Evolutionary conservation across 495 filamentous ascomycete species (phyloP).

Genomic region (Xylaria intraflava): DNA sequence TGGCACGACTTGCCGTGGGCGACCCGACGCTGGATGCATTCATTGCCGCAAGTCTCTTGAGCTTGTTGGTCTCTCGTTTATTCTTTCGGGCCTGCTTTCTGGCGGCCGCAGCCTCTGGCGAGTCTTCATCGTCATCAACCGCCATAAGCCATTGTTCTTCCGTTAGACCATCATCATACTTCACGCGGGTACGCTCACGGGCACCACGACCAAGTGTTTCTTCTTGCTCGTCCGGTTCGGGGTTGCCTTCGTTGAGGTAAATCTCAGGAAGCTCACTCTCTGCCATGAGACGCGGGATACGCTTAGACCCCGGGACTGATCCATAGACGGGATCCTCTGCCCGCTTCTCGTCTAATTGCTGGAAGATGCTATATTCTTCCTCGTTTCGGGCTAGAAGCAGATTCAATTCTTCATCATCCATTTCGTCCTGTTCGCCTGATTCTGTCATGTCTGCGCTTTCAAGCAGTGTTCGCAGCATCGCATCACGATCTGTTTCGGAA

Average conservation of each 20-base stretch:
- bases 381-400: constrained; percentile 76
- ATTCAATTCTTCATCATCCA: constrained; percentile 97
- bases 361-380: constrained; percentile 62
- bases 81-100: constrained; percentile 81
- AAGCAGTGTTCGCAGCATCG: constrained; percentile 82
- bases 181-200: constrained; percentile 84
- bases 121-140: constrained; percentile 92
- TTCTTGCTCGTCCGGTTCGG: constrained; percentile 66
- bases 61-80: constrained; percentile 65
- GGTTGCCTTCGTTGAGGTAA: constrained; percentile 80
- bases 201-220: constrained; percentile 81
- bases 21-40: constrained; percentile 57
- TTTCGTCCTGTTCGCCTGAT: constrained; percentile 75
- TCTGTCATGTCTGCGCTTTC: constrained; percentile 88
- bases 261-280: constrained; percentile 90
- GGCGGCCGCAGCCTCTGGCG: constrained; percentile 85
- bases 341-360: constrained; percentile 72
- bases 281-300: constrained; percentile 69
- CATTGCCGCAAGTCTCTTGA: constrained; percentile 47
- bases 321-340: constrained; percentile 60
- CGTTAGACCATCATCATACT: constrained; percentile 95
- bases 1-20: constrained; percentile 68
- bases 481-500: constrained; percentile 95
- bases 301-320: constrained; percentile 50
- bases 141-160: constrained; percentile 95